Evolutionary conservation across 495 filamentous ascomycete species (phyloP), one percentile per base, ranked within the genome.

Genomic region (Zalerion maritima): DNA sequence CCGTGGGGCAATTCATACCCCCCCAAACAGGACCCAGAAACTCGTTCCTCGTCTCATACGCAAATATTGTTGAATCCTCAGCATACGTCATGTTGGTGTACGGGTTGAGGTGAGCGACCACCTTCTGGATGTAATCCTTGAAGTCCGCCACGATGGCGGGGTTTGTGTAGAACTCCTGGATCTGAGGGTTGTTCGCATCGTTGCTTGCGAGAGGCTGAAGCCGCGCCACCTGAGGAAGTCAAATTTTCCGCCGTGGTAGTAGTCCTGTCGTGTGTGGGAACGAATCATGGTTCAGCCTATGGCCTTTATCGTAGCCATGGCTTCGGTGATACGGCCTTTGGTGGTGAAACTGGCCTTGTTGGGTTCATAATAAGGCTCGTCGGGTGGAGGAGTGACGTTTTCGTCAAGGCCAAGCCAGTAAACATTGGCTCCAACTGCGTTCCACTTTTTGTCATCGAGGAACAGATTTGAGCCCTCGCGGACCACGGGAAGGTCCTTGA

Each of bases 391-490:
- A 5, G 49, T 51, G 13, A 71, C 64, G 41, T 71, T 70, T 49
- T 71, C 64, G 37, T 71, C 65, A 0, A 71, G 54, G 1, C 67
- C 65, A 13, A 69, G 52, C 67, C 67, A 70, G 46, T 71, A 71
- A 5, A 70, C 52, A 35, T 71, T 71, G 5, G 59, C 57, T 0
- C 63, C 67, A 21, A 58, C 55, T 1, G 58, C 61, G 28, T 59
- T 62, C 58, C 57, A 71, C 10, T 34, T 49, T 36, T 58, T 55
- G 17, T 54, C 55, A 21, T 50, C 38, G 10, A 67, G 49, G 4
- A 43, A 29, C 6, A 68, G 50, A 13, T 40, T 31, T 5, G 55
- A 52, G 23, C 62, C 62, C 6, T 54, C 36, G 31, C 65, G 52
- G 5, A 44, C 46, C 26, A 68, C 46, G 14, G 18, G 29, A 22